Conservation (phyloP, 768 basidiomycete genomes). For the Rhodotorula graminis region DNA sequence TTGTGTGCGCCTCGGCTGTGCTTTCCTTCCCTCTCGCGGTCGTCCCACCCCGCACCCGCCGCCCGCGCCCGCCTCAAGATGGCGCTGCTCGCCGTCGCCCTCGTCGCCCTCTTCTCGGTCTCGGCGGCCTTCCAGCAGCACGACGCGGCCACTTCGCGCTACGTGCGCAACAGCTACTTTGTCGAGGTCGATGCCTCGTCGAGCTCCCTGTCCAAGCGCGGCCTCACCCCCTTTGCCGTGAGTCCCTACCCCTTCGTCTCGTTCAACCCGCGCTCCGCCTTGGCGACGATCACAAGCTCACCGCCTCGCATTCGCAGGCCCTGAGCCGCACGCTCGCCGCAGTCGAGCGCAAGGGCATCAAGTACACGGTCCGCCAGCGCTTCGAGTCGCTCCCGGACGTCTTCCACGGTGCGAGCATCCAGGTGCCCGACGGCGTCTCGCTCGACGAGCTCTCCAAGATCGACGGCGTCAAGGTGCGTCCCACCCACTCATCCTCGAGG, state of each 20-base stretch:
- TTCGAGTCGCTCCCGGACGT: conserved; percentile 14
- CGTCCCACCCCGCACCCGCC: not conserved
- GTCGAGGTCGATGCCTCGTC: conserved; percentile 17
- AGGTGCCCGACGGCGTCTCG: conserved; percentile 9
- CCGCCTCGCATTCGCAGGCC: not conserved
- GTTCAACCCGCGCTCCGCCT: not conserved
- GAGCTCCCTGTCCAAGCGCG: conserved; percentile 12
- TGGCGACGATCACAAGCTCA: not conserved
- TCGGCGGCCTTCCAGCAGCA: not conserved
- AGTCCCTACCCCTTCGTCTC: not conserved
- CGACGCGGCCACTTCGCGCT: no score
- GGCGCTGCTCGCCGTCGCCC: not conserved
- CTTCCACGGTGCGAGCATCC: conserved; percentile 29
- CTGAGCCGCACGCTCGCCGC: conserved; percentile 24
- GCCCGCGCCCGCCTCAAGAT: not conserved
- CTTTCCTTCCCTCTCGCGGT: no score
- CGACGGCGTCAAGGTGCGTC: conserved; percentile 26
- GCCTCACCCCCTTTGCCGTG: conserved; percentile 13
- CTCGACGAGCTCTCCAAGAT: conserved; percentile 5
- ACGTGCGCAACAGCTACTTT: conserved; percentile 16
- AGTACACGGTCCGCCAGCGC: conserved; percentile 8
- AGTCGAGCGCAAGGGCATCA: conserved; percentile 1
- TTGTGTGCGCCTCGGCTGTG: no score
- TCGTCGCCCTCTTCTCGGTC: not conserved
- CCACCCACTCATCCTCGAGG: not conserved